phyloP scores from a whole-genome alignment of 345 rosid genomes.

The Murraya koenigii region DNA sequence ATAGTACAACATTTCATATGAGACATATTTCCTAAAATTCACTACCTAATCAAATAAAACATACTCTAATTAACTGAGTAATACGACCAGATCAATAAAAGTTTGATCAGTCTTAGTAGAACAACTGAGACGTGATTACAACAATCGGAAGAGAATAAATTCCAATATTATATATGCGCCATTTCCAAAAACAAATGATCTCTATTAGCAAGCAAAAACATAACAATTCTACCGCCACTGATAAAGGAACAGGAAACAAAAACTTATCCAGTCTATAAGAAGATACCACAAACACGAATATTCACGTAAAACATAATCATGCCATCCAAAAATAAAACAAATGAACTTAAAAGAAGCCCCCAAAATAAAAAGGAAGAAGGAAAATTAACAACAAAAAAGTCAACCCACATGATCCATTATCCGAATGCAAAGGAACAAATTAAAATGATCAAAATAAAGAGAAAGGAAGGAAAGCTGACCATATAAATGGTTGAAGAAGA shows the following conservation, averaged over 20 bases:
- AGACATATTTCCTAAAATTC: not conserved
- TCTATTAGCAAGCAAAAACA: not conserved
- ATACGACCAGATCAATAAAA: slow-evolving; percentile 7
- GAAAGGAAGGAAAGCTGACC: slow-evolving; percentile 48
- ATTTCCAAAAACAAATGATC: not conserved
- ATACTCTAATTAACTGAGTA: not conserved
- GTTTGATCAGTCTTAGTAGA: not conserved
- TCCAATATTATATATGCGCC: not conserved
- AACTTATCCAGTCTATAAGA: slow-evolving; percentile 1
- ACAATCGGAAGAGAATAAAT: not conserved
- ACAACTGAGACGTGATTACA: not conserved
- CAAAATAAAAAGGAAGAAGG: not conserved
- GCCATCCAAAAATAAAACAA: not conserved
- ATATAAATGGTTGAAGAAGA: slow-evolving; percentile 97
- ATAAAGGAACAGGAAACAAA: not conserved
- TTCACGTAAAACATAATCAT: not conserved
- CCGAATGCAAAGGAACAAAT: slow-evolving; percentile 1
- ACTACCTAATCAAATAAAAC: not conserved
- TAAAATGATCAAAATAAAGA: not conserved
- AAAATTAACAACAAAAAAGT: slow-evolving; percentile 9
- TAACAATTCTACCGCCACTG: slow-evolving; percentile 1
- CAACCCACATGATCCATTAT: slow-evolving; percentile 17
- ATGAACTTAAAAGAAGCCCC: not conserved
- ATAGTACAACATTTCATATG: not conserved
- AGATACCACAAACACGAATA: not conserved